Evolutionary conservation across 345 rosid species (phyloP).

Genomic region (Boechera stricta): DNA sequence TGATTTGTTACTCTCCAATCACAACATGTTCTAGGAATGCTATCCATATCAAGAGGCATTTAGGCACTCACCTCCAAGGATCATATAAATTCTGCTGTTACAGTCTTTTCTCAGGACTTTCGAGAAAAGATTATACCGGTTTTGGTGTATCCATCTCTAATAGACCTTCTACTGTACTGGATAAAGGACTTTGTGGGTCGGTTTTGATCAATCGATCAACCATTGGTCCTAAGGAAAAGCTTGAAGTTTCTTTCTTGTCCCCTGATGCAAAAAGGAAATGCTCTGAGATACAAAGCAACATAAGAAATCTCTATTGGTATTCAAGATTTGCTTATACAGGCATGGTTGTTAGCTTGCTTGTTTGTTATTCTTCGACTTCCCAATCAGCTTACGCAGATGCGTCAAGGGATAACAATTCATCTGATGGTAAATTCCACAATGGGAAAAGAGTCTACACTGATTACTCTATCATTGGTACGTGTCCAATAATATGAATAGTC

Average conservation of each 20-base stretch:
- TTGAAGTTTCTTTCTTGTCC: slow-evolving; percentile 56
- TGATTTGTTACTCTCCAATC: slow-evolving; percentile 59
- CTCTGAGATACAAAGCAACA: slow-evolving; percentile 50
- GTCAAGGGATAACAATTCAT: slow-evolving; percentile 38
- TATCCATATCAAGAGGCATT: slow-evolving; percentile 51
- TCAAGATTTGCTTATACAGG: slow-evolving; percentile 59
- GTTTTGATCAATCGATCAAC: slow-evolving; percentile 49
- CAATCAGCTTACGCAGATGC: slow-evolving; percentile 69
- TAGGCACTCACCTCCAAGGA: slow-evolving; percentile 52
- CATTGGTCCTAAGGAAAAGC: slow-evolving; percentile 47
- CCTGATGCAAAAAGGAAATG: slow-evolving; percentile 52
- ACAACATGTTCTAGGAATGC: slow-evolving; percentile 62
- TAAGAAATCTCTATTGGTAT: slow-evolving; percentile 51
- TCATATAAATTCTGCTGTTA: slow-evolving; percentile 52
- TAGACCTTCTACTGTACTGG: slow-evolving; percentile 46
- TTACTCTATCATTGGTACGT: slow-evolving; percentile 81
- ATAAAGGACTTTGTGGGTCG: slow-evolving; percentile 44
- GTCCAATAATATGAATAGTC: background rate
- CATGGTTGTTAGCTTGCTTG: slow-evolving; percentile 63
- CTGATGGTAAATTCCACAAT: slow-evolving; percentile 51
- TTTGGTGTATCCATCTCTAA: slow-evolving; percentile 55
- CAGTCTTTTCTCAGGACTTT: slow-evolving; percentile 40
- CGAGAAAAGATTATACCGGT: slow-evolving; percentile 45
- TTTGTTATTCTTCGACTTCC: slow-evolving; percentile 73
- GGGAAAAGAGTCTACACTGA: slow-evolving; percentile 85